Percentiles rank a stretch among this genome's conserved stretches.
These are phyloP conservation scores for Physcomitrellopsis africana DNA, from an alignment of 225 moss, liverwort and hornwort genomes.

Conservation along the genomic window DNA sequence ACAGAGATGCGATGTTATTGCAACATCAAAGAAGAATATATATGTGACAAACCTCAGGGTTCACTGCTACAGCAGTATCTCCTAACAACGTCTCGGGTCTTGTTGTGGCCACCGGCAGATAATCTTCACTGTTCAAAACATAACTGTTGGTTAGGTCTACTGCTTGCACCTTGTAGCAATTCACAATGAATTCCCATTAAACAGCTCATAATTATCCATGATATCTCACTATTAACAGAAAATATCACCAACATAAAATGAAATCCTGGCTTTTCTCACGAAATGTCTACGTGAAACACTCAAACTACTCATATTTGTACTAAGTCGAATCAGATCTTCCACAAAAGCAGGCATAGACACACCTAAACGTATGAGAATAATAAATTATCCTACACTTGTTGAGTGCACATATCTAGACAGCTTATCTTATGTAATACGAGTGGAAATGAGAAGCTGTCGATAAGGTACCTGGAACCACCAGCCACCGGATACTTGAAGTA, in stretches of 20 bases:
- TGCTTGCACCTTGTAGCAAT: conserved; percentile 14
- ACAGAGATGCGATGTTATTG: neutral
- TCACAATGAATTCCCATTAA: neutral
- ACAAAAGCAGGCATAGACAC: conserved; percentile 4
- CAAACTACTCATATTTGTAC: neutral
- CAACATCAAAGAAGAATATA: conserved; percentile 21
- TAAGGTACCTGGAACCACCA: conserved; percentile 64
- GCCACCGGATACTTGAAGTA: conserved; percentile 89
- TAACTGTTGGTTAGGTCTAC: conserved; percentile 29
- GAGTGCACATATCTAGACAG: neutral
- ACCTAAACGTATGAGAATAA: neutral
- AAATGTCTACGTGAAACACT: neutral
- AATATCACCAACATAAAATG: neutral
- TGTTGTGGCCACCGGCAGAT: conserved; percentile 88
- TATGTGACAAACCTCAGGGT: conserved; percentile 62
- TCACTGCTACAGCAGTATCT: conserved; percentile 91
- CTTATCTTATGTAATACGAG: neutral
- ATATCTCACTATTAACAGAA: neutral
- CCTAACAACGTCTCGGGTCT: conserved; percentile 90
- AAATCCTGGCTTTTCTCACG: neutral
- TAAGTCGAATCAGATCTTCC: neutral
- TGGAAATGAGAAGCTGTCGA: neutral
- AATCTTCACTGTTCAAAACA: conserved; percentile 68
- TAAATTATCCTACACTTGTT: conserved; percentile 2
- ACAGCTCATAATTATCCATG: neutral